Conservation (phyloP, 768 basidiomycete genomes). For the Lentinula edodes region DNA sequence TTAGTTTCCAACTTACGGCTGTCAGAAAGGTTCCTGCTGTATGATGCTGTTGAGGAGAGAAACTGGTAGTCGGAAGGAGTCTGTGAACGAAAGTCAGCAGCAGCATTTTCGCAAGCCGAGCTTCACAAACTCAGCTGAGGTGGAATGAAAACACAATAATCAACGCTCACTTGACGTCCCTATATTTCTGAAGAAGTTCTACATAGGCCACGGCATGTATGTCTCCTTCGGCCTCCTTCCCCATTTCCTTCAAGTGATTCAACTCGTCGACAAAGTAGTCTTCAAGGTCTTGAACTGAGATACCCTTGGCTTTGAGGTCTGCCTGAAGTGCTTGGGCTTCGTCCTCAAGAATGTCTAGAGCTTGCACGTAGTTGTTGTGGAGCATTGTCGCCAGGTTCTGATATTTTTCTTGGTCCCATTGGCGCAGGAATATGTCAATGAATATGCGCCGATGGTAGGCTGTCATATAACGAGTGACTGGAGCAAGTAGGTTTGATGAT, state of each 20-base stretch:
- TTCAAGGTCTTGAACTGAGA: slow-evolving; percentile 8
- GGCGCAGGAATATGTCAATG: slow-evolving; percentile 20
- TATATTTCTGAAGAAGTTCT: slow-evolving; percentile 20
- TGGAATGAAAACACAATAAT: too few relatives aligned
- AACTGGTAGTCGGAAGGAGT: slow-evolving; percentile 12
- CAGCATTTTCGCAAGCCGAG: not conserved
- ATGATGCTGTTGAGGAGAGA: slow-evolving; percentile 8
- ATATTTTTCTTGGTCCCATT: slow-evolving; percentile 22
- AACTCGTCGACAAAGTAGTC: not conserved
- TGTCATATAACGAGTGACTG: slow-evolving; percentile 21
- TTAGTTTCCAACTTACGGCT: slow-evolving; percentile 20
- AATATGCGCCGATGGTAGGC: slow-evolving; percentile 19
- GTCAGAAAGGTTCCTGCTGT: slow-evolving; percentile 11
- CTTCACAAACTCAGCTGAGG: too few relatives aligned
- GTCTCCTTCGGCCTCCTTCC: not conserved
- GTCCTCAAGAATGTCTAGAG: slow-evolving; percentile 17
- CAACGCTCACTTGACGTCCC: slow-evolving; percentile 9
- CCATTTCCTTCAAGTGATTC: not conserved
- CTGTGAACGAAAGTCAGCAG: slow-evolving; percentile 9
- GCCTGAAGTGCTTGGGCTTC: slow-evolving; percentile 9
- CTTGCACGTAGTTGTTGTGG: slow-evolving; percentile 24
- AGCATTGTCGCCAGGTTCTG: slow-evolving; percentile 15
- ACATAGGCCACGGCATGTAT: slow-evolving; percentile 25
- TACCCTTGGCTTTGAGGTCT: slow-evolving; percentile 8
- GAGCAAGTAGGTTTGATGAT: slow-evolving; percentile 22